Percentiles rank a stretch among this genome's conserved stretches.
Conservation (phyloP, 1,284 basidiomycete genomes). For the Phaffia rhodozyma region DNA sequence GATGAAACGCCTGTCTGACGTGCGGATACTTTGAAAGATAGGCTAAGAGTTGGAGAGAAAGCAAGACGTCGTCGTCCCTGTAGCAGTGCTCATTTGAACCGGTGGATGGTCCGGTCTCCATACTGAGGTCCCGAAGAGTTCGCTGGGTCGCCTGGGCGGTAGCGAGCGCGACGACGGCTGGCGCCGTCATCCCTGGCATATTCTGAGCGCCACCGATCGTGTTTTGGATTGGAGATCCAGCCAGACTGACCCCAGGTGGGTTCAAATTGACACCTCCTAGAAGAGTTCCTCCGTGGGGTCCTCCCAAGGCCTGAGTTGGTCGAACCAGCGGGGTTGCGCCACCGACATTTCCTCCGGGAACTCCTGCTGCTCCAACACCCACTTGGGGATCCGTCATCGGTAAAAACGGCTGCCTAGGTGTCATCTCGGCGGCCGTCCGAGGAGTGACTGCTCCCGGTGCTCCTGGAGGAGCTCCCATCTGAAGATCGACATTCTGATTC, state of each 20-base stretch:
- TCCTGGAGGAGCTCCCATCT: slow-evolving; percentile 71
- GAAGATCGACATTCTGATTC: slow-evolving; percentile 56
- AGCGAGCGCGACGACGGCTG: slow-evolving; percentile 14
- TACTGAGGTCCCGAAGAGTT: slow-evolving; percentile 17
- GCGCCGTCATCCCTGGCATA: background rate
- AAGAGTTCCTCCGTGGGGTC: background rate
- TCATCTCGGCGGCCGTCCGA: slow-evolving; percentile 32
- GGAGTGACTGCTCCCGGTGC: slow-evolving; percentile 51
- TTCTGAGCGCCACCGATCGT: background rate
- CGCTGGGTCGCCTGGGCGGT: slow-evolving; percentile 20
- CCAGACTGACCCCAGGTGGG: background rate
- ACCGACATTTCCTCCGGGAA: background rate
- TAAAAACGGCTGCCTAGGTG: slow-evolving; percentile 35
- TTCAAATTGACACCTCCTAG: background rate
- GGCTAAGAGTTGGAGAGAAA: slow-evolving; percentile 82
- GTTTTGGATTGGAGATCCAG: background rate
- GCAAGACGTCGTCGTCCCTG: slow-evolving; percentile 86
- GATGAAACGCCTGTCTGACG: slow-evolving; percentile 92
- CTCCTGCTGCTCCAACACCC: slow-evolving; percentile 5
- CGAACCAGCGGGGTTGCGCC: background rate
- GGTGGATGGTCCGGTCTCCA: slow-evolving; percentile 13
- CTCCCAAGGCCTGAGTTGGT: background rate
- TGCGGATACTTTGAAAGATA: slow-evolving; percentile 98
- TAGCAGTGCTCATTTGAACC: slow-evolving; percentile 39
- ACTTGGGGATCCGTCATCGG: slow-evolving; percentile 7